Conservation (phyloP, 768 basidiomycete genomes). For the Russula earlei region DNA sequence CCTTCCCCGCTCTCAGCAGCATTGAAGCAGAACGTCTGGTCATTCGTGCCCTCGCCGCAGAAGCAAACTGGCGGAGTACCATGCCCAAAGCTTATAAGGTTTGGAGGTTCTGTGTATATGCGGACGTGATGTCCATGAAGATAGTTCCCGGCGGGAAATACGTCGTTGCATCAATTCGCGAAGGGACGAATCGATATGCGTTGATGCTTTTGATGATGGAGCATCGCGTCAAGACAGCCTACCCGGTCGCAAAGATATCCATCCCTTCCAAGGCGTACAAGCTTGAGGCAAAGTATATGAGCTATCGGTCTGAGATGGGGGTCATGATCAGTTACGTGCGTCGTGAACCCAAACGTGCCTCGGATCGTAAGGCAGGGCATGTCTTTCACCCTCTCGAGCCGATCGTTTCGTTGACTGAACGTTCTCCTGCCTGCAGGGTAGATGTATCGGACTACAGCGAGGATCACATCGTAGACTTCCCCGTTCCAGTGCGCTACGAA, state of each 20-base stretch:
- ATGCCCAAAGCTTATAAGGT: conserved; percentile 9
- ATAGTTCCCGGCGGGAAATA: conserved; percentile 20
- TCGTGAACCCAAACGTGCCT: conserved; percentile 8
- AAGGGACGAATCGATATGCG: conserved; percentile 10
- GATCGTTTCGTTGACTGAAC: background rate
- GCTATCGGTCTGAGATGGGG: conserved; percentile 6
- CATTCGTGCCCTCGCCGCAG: conserved; percentile 13
- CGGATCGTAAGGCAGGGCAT: conserved; percentile 13
- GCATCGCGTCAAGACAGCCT: conserved; percentile 17
- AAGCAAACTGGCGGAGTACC: conserved; percentile 20
- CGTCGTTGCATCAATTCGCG: conserved; percentile 14
- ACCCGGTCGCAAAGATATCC: conserved; percentile 15
- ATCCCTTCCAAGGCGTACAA: conserved; percentile 15
- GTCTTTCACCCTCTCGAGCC: background rate
- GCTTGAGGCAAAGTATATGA: conserved; percentile 16
- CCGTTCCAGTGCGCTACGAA: conserved; percentile 17
- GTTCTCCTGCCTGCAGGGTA: background rate
- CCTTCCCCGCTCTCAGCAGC: conserved; percentile 13
- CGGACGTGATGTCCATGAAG: conserved; percentile 16
- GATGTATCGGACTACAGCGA: conserved; percentile 17
- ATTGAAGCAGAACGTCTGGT: conserved; percentile 19
- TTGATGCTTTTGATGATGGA: conserved; percentile 19
- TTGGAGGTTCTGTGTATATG: conserved; percentile 12
- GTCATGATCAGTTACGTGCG: conserved; percentile 17
- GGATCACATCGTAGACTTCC: conserved; percentile 11